Percentiles rank a stretch among this genome's conserved stretches.
phyloP scores from a whole-genome alignment of 2,329 filamentous ascomycete genomes.

The Pyricularia pennisetigena region DNA sequence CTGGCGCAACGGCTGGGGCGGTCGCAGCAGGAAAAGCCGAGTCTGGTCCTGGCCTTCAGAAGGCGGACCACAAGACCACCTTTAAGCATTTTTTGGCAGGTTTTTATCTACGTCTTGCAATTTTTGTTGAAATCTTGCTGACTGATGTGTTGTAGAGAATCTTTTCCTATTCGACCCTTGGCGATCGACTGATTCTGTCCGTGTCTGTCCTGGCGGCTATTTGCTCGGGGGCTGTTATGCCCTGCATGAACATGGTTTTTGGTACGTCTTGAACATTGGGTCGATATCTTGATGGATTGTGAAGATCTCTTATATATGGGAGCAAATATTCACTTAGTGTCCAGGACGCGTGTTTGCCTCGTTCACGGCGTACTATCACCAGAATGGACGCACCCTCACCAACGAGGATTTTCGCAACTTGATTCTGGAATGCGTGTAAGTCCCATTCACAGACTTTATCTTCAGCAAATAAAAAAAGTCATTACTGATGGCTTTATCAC shows the following conservation, averaged over 20 bases:
- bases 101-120: background rate
- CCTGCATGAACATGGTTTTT: slow-evolving; percentile 51
- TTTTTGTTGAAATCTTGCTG: background rate
- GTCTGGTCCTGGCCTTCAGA: background rate
- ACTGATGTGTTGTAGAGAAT: slow-evolving; percentile 20
- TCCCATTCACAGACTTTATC: background rate
- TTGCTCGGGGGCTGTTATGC: slow-evolving; percentile 44
- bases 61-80: slow-evolving; percentile 4
- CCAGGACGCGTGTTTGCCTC: slow-evolving; percentile 19
- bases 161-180: slow-evolving; percentile 42
- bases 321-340: slow-evolving; percentile 4
- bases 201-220: slow-evolving; percentile 38
- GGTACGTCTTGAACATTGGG: slow-evolving; percentile 32
- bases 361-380: slow-evolving; percentile 19
- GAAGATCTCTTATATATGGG: background rate
- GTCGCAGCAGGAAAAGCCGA: background rate
- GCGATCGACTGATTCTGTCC: slow-evolving; percentile 37
- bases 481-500: background rate
- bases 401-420: slow-evolving; percentile 16
- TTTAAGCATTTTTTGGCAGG: slow-evolving; percentile 5
- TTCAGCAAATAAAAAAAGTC: background rate
- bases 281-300: background rate
- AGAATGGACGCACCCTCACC: slow-evolving; percentile 13
- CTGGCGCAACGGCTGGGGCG: background rate
- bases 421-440: slow-evolving; percentile 20